Evolutionary conservation across 495 filamentous ascomycete genomes (phyloP).

Genomic region (Annulohypoxylon nitens): DNA sequence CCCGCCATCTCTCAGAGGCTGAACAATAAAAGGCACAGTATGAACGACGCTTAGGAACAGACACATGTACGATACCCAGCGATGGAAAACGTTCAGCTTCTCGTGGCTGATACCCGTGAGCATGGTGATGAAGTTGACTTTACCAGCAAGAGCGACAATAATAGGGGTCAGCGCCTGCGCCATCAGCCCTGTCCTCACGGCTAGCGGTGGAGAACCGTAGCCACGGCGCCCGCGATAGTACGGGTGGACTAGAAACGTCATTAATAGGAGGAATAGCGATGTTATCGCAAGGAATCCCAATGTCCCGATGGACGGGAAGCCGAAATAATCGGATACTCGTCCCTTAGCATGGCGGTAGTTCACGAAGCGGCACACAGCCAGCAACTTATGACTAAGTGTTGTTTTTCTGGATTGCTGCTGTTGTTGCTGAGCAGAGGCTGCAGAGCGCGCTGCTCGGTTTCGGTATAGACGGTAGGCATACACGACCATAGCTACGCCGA

Average conservation of each 20-base stretch:
- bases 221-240: constrained; percentile 55
- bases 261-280: constrained; percentile 44
- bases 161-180: constrained; percentile 64
- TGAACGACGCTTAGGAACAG: constrained; percentile 66
- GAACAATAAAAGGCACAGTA: constrained; percentile 67
- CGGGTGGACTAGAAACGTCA: constrained; percentile 51
- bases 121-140: constrained; percentile 61
- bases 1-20: constrained; percentile 48
- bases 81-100: constrained; percentile 67
- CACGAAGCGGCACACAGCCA: constrained; percentile 43
- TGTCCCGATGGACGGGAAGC: constrained; percentile 49
- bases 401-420: not conserved
- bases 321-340: constrained; percentile 43
- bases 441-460: constrained; percentile 24
- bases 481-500: constrained; percentile 49
- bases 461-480: constrained; percentile 36
- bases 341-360: constrained; percentile 52
- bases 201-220: constrained; percentile 62
- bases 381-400: constrained; percentile 31
- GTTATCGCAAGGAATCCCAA: constrained; percentile 34
- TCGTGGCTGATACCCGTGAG: constrained; percentile 70
- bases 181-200: constrained; percentile 66
- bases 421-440: not conserved
- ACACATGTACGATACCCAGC: constrained; percentile 65
- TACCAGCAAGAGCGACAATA: constrained; percentile 57